phyloP scores from a whole-genome alignment of 331 rosid species.

The Rosa hybrid region DNA sequence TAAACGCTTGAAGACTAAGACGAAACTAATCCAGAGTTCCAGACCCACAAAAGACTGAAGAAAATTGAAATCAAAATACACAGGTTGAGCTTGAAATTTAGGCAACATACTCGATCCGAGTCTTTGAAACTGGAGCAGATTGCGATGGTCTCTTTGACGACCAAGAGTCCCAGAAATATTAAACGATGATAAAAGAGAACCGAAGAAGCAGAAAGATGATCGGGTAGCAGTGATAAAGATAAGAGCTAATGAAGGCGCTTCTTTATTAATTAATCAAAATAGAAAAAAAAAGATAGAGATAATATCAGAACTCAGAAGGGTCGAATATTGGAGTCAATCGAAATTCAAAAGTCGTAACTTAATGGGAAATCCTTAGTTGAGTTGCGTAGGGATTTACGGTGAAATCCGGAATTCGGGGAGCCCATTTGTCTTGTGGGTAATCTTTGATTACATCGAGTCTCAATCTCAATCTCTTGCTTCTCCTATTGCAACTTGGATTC shows the following conservation, averaged over 20 bases:
- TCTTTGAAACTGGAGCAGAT: not conserved
- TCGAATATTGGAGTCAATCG: not conserved
- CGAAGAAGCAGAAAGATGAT: not conserved
- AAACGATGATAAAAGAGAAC: not conserved
- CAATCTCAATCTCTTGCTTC: not conserved
- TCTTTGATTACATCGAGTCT: not conserved
- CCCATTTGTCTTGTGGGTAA: not conserved
- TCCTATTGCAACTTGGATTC: not conserved
- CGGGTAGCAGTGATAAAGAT: not conserved
- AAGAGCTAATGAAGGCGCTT: not conserved
- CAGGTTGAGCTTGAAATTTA: not conserved
- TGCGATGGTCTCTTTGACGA: not conserved
- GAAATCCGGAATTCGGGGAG: not conserved
- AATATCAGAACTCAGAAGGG: not conserved
- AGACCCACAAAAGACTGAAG: not conserved
- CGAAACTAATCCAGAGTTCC: not conserved
- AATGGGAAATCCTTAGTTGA: not conserved
- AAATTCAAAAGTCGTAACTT: not conserved
- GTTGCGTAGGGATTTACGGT: not conserved
- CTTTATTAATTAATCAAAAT: not conserved
- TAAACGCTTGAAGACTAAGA: not conserved
- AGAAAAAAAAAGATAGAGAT: not conserved
- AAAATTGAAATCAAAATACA: not conserved
- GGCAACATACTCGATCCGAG: not conserved
- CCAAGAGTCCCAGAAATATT: not conserved